Evolutionary conservation across 2,329 filamentous ascomycete species (phyloP), one percentile per base, ranked within the genome.

Genomic region (Iodosphaeria phyllophila): DNA sequence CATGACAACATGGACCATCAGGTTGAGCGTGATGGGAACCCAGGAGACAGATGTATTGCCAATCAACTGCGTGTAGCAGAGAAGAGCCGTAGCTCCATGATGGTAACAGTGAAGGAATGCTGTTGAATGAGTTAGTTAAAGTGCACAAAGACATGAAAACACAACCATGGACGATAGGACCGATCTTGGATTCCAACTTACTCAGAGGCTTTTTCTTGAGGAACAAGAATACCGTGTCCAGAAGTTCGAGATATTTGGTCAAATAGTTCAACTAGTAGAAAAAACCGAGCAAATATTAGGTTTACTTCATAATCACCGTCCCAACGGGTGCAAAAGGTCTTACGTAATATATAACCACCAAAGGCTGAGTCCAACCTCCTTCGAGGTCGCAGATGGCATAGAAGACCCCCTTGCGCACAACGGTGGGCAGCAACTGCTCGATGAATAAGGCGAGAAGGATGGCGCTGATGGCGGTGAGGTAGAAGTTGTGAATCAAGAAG

Each of bases 181-280:
- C 11, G 12, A 9, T 16, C 13, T 12, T 8, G 5, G n/a, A 18
- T n/a, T n/a, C n/a, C n/a, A 13, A 22, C 64, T 36, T 63, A 75
- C 70, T 93, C 50, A 93, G 58, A 27, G 86, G 86, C 75, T 95
- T 95, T 75, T 95, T 95, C 75, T 95, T 95, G 51, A 95, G 70
- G 60, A 93, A 89, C 28, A 95, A 64, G 66, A 95, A 95, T 49
- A 86, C 74, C 31, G 86, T 95, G 54, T 95, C 86, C 40, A 95
- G 60, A 37, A 95, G 65, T 56, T 95, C 86, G 38, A 93, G 68
- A 55, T 92, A 95, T 57, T 95, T 95, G 57, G 84, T 95, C 28
- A 93, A 69, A 61, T 95, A 95, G 64, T 91, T 95, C 48, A 95
- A 66, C 84, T 93, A 46, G 11, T 20, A 21, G 4, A 3, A 15